Evolutionary conservation across 2,329 filamentous ascomycete species (phyloP), one percentile per base, ranked within the genome.

Genomic region (Monosporascus sp.): DNA sequence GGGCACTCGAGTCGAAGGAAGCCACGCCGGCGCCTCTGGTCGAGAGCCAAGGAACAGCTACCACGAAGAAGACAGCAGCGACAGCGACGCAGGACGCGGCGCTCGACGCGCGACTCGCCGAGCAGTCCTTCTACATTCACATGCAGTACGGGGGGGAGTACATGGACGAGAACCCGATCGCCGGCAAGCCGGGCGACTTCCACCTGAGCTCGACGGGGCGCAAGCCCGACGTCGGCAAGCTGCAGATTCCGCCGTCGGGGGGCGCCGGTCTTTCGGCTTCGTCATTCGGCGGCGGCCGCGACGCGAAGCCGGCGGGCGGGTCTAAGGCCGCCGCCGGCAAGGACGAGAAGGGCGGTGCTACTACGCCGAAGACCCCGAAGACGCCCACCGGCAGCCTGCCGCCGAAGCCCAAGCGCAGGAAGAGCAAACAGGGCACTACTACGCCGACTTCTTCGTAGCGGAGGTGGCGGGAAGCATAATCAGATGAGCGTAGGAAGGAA

Each of bases 91-190:
- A 35, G 31, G 69, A 73, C 52, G 61, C 67, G 1, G 70, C 68
- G 1, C 65, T 78, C 3, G 72, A 79, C 54, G 57, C 66, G 5
- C 72, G 75, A 15, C 66, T 80, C 3, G 74, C 82, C 2, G 81
- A 85, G 58, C 80, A 85, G 60, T 80, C 83, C 0, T 78, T 83
- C 56, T 68, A 74, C 59, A 73, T 82, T 41, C 80, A 84, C 58
- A 72, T 82, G 67, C 76, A 75, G 56, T 81, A 80, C 59, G 83
- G 82, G 38, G 79, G 81, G 48, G 83, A 87, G 58, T 87, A 83
- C 63, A 80, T 87, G 68, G 82, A 87, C 67, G 81, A 86, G 66
- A 87, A 85, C 58, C 82, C 83, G 43, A 86, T 87, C 60, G 85
- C 82, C 0, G 84, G 84, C 48, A 76, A 79, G 31, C 84, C 84